Evolutionary conservation across 805 yeast genomes (phyloP), one percentile per base, ranked within the genome.

Genomic region (Debaryomyces tyrocola): DNA sequence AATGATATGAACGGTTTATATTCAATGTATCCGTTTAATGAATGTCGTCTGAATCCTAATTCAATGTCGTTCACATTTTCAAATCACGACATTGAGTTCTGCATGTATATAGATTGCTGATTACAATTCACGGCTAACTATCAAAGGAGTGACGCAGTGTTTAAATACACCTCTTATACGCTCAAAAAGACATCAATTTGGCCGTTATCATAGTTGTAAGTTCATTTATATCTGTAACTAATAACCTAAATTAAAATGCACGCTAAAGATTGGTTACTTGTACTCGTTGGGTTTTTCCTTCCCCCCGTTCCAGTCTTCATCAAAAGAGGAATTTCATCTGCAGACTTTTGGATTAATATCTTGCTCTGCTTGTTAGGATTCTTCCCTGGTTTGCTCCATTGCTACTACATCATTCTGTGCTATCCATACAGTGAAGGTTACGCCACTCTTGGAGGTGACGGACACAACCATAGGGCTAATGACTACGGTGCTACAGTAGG

Each of bases 281-380:
- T 84, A 14, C 67, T 88, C 8, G 56, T 88, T 41, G 87, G 94
- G 1, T 77, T 87, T 41, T 62, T 88, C 55, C 33, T 85, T 56
- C 96, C 96, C 0, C 95, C 95, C 0, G 61, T 88, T 44, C 90
- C 96, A 1, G 96, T 88, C 15, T 74, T 82, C 57, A 67, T 87
- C 51, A 85, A 86, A 60, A 74, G 85, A 45, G 96, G 96, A 2
- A 48, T 85, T 44, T 83, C 85, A 51, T 82, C 91, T 1, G 80
- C 83, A 6, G 96, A 88, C 59, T 72, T 69, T 53, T 63, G 82
- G 46, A 84, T 89, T 58, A 88, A 87, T 64, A 72, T 88, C 40
- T 81, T 85, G 6, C 74, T 88, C 27, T 85, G 90, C 63, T 58
- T 80, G 46, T 71, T 88, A 37, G 94, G 95, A 1, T 83, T 75